Percentiles rank a stretch among this genome's conserved stretches.
phyloP scores from a whole-genome alignment of 768 basidiomycete genomes.

The Tricholoma sp. region DNA sequence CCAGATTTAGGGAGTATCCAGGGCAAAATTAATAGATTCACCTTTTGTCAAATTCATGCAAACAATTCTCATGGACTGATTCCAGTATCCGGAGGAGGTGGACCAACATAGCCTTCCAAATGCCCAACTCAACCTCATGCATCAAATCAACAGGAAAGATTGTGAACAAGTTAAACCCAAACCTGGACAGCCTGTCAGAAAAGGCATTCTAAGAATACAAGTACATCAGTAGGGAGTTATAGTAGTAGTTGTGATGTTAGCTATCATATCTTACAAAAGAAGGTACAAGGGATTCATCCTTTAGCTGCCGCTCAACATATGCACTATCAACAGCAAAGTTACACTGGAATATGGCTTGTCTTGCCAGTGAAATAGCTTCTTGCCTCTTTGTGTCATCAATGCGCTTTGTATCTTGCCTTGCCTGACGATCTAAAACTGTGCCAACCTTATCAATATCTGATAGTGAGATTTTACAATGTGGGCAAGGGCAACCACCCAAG shows the following conservation, averaged over 20 bases:
- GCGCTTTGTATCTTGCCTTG: too few relatives aligned
- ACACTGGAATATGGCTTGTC: constrained; percentile 4
- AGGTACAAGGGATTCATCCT: constrained; percentile 8
- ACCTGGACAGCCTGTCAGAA: constrained; percentile 11
- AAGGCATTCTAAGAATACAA: constrained; percentile 26
- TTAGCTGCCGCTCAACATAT: constrained; percentile 8
- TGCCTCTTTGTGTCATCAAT: too few relatives aligned
- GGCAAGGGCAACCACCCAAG: too few relatives aligned
- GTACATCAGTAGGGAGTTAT: too few relatives aligned
- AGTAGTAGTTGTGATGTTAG: too few relatives aligned
- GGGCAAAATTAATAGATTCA: background rate
- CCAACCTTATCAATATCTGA: too few relatives aligned
- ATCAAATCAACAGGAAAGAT: constrained; percentile 30
- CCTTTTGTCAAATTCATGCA: constrained; percentile 17
- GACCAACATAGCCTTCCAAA: constrained; percentile 29
- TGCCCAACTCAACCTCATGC: constrained; percentile 35
- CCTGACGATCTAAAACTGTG: too few relatives aligned
- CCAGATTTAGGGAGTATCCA: too few relatives aligned
- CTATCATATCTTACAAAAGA: constrained; percentile 3
- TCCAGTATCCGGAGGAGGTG: constrained; percentile 32
- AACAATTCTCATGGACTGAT: constrained; percentile 6
- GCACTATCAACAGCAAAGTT: constrained; percentile 1
- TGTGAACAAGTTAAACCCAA: constrained; percentile 20
- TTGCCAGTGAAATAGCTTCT: background rate
- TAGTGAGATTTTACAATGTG: too few relatives aligned